A percentile compares a stretch with the other conserved stretches of the same genome.
Evolutionary conservation across 2,329 filamentous ascomycete species (phyloP).

Genomic region (Microsporum audouinii): DNA sequence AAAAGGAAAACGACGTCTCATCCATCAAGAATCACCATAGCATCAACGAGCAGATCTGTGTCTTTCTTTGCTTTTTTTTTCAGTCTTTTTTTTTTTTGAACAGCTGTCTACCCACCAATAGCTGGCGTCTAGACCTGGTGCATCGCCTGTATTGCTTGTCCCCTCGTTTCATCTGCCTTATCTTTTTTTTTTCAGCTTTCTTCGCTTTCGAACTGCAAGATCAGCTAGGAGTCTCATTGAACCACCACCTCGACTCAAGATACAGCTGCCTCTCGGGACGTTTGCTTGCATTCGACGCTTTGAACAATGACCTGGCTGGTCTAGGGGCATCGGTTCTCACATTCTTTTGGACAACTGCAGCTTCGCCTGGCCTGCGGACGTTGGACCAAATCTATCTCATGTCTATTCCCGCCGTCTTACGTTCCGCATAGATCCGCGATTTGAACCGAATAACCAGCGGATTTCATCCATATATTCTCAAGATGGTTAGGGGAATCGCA

Average conservation of each 20-base stretch:
- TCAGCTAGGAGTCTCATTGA: neutral
- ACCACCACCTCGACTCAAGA: neutral
- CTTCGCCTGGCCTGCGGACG: neutral
- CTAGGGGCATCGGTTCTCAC: neutral
- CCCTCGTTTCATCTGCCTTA: constrained; percentile 1
- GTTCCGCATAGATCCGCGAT: neutral
- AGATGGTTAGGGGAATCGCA: neutral
- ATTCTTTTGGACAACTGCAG: neutral
- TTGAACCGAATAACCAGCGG: neutral
- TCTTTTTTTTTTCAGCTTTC: neutral
- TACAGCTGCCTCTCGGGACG: neutral
- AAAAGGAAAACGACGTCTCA: neutral
- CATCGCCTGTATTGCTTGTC: neutral
- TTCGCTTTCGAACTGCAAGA: neutral
- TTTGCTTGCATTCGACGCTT: neutral
- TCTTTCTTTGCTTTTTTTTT: neutral
- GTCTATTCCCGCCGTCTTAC: neutral
- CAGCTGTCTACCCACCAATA: neutral
- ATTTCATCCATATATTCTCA: neutral
- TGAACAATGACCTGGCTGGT: neutral
- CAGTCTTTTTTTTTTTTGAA: neutral
- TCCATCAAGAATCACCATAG: too few species aligned
- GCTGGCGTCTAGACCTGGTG: neutral
- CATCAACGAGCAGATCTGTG: neutral
- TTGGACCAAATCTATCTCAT: neutral